phyloP scores from a whole-genome alignment of 352 stramenopile genomes.

The Elongisporangium undulatum region DNA sequence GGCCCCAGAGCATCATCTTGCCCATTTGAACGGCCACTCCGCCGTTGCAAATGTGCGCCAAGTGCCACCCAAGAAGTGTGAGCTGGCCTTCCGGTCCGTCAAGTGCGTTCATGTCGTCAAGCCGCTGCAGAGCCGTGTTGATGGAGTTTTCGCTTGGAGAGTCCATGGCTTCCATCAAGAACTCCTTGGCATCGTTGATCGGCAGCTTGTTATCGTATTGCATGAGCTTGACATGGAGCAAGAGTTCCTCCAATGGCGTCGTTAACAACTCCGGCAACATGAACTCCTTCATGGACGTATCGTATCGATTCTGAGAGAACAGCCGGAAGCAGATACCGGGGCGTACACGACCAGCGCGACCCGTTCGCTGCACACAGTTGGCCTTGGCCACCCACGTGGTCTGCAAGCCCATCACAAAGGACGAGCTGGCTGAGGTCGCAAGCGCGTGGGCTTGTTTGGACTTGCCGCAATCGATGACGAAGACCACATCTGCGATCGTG shows the following conservation, averaged over 20 bases:
- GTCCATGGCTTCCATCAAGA: slow-evolving; percentile 92
- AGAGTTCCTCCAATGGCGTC: slow-evolving; percentile 64
- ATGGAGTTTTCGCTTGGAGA: slow-evolving; percentile 90
- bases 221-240: slow-evolving; percentile 75
- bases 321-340: slow-evolving; percentile 91
- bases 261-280: slow-evolving; percentile 73
- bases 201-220: slow-evolving; percentile 73
- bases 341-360: slow-evolving; percentile 91
- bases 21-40: slow-evolving; percentile 65
- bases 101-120: slow-evolving; percentile 79
- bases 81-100: slow-evolving; percentile 21
- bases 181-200: slow-evolving; percentile 66
- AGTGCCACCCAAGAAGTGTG: slow-evolving; percentile 71
- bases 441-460: slow-evolving; percentile 74
- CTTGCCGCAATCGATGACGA: slow-evolving; percentile 85
- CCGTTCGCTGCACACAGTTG: slow-evolving; percentile 88
- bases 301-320: slow-evolving; percentile 60
- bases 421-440: slow-evolving; percentile 57
- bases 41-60: slow-evolving; percentile 64
- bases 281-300: slow-evolving; percentile 69
- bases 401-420: slow-evolving; percentile 87
- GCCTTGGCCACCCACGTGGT: slow-evolving; percentile 86
- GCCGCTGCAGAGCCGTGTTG: slow-evolving; percentile 85
- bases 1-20: slow-evolving; percentile 66
- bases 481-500: slow-evolving; percentile 95